Conservation (phyloP, 2,329 filamentous ascomycete species). For the Curvularia eragrostidis region DNA sequence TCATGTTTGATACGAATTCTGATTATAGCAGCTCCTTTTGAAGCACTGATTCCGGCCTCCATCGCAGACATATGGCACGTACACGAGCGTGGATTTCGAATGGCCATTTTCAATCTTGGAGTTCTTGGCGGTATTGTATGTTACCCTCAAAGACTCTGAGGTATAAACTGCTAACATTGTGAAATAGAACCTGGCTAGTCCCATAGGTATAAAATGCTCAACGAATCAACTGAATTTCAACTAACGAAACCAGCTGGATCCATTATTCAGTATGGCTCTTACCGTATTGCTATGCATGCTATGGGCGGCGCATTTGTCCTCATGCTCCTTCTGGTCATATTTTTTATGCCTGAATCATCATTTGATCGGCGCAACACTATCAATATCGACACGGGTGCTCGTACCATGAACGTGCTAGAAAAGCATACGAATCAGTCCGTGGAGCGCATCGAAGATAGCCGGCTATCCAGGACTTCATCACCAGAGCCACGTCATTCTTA, state of each 20-base stretch:
- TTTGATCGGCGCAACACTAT: slow-evolving; percentile 19
- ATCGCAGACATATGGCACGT: slow-evolving; percentile 35
- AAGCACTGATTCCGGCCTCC: slow-evolving; percentile 35
- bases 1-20: neutral
- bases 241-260: slow-evolving; percentile 18
- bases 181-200: slow-evolving; percentile 28
- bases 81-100: slow-evolving; percentile 33
- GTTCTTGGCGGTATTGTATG: slow-evolving; percentile 32
- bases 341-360: slow-evolving; percentile 36
- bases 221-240: too few species aligned
- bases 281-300: slow-evolving; percentile 28
- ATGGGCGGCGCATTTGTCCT: slow-evolving; percentile 34
- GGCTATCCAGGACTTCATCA: neutral
- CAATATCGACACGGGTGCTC: slow-evolving; percentile 30
- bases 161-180: neutral
- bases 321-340: slow-evolving; percentile 31
- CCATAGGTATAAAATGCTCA: slow-evolving; percentile 18
- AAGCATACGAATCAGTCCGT: slow-evolving; percentile 22
- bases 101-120: slow-evolving; percentile 36
- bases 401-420: slow-evolving; percentile 14
- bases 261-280: slow-evolving; percentile 31
- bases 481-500: slow-evolving; percentile 17
- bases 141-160: neutral
- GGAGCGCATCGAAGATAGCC: slow-evolving; percentile 17
- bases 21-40: slow-evolving; percentile 25